These are phyloP conservation scores for Pueraria montana DNA, from an alignment of 306 rosid species.

Conservation along the genomic window DNA sequence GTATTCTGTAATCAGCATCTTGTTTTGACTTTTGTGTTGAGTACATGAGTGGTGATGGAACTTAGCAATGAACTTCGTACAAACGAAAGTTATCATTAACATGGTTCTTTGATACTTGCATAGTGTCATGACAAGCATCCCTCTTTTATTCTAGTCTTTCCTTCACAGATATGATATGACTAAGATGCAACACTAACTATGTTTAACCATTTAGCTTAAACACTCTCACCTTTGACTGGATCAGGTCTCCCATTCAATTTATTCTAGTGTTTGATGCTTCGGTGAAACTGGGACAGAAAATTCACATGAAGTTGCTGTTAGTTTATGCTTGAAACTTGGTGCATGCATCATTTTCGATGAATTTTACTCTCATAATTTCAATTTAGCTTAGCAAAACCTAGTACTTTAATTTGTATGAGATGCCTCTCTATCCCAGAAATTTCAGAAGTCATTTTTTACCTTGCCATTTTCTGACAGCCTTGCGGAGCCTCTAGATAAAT, in stretches of 20 bases:
- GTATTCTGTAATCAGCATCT: constrained; percentile 7
- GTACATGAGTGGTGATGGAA: constrained; percentile 1
- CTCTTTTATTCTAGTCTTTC: not conserved
- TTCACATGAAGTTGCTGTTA: constrained; percentile 1
- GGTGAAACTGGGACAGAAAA: constrained; percentile 21
- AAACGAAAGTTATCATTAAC: not conserved
- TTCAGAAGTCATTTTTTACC: constrained; percentile 36
- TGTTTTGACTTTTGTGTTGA: not conserved
- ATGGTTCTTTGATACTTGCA: constrained; percentile 17
- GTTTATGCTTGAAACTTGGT: constrained; percentile 39
- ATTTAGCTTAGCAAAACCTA: not conserved
- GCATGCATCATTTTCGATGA: constrained; percentile 21
- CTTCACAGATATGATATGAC: not conserved
- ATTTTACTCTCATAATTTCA: not conserved
- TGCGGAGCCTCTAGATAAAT: constrained; percentile 83
- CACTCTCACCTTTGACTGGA: not conserved
- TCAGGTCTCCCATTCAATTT: constrained; percentile 7
- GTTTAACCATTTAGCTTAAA: constrained; percentile 4
- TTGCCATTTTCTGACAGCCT: constrained; percentile 62
- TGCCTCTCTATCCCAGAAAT: constrained; percentile 29
- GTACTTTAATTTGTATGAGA: constrained; percentile 11
- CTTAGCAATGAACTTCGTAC: not conserved
- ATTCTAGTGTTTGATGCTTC: constrained; percentile 6
- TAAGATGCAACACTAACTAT: not conserved
- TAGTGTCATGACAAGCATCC: constrained; percentile 3